Conservation (phyloP, 768 basidiomycete species). For the Pleurotus tuoliensis region DNA sequence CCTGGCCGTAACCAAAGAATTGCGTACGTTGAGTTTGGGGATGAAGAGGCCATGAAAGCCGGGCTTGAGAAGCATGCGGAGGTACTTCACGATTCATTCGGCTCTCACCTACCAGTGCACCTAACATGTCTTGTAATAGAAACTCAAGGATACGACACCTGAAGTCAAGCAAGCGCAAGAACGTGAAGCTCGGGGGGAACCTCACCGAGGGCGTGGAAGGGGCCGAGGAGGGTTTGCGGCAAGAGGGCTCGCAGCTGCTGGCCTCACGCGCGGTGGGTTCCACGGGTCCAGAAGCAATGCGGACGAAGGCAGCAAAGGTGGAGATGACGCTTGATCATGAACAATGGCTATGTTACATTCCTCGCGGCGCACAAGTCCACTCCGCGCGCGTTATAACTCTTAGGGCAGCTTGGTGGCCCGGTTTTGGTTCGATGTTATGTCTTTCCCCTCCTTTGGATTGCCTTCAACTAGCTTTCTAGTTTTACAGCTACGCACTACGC, state of each 20-base stretch:
- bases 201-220: conserved; percentile 47
- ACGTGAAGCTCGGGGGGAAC: conserved; percentile 40
- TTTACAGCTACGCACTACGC: not conserved
- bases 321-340: conserved; percentile 2
- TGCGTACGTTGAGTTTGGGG: conserved; percentile 87
- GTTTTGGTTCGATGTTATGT: not conserved
- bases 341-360: too few species aligned
- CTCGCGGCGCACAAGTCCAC: too few species aligned
- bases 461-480: too few species aligned
- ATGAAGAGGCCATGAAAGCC: conserved; percentile 80
- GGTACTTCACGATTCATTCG: conserved; percentile 35
- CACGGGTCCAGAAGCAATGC: conserved; percentile 1
- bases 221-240: conserved; percentile 58
- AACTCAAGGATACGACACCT: conserved; percentile 60
- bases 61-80: conserved; percentile 73
- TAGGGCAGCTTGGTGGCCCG: too few species aligned
- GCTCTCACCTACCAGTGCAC: not conserved
- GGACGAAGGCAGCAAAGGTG: conserved; percentile 6
- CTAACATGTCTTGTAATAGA: conserved; percentile 35
- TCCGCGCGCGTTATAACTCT: too few species aligned
- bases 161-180: conserved; percentile 75
- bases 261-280: conserved; percentile 39
- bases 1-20: conserved; percentile 51
- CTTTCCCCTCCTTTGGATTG: not conserved
- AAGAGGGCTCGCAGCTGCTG: conserved; percentile 66